Evolutionary conservation across 1,139 yeast genomes (phyloP).

Genomic region (Candida albicans): DNA sequence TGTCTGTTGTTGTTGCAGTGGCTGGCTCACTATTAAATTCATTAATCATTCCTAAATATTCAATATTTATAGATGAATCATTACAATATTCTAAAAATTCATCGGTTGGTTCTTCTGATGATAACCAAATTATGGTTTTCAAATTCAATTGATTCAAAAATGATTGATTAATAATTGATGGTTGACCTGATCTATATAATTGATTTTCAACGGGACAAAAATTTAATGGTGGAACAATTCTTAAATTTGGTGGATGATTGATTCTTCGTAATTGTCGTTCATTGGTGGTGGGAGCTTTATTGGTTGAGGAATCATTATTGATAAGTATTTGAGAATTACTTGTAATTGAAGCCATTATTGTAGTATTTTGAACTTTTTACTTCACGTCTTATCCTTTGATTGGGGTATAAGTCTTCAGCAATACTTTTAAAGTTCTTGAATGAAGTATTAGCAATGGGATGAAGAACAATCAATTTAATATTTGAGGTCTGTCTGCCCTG

Average conservation of each 20-base stretch:
- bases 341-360: constrained; percentile 6
- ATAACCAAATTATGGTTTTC: constrained; percentile 87
- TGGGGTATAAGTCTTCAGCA: too few species aligned
- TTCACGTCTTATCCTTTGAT: too few species aligned
- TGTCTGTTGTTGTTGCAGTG: constrained; percentile 1
- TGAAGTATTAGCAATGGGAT: too few species aligned
- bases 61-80: constrained; percentile 64
- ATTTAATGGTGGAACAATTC: constrained; percentile 90
- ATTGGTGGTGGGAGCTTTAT: not conserved
- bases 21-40: constrained; percentile 23
- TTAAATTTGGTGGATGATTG: constrained; percentile 51
- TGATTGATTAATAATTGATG: constrained; percentile 90
- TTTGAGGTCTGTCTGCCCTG: too few species aligned
- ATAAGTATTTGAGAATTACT: not conserved
- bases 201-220: constrained; percentile 92
- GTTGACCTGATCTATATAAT: constrained; percentile 89
- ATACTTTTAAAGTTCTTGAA: too few species aligned
- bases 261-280: constrained; percentile 17
- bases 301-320: not conserved
- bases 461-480: too few species aligned
- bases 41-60: constrained; percentile 66
- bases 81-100: constrained; percentile 81
- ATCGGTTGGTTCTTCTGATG: constrained; percentile 93
- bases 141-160: constrained; percentile 73
- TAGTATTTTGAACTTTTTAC: too few species aligned